phyloP scores from a whole-genome alignment of 176 grass and related monocot species.

The Tuctoria greenei region DNA sequence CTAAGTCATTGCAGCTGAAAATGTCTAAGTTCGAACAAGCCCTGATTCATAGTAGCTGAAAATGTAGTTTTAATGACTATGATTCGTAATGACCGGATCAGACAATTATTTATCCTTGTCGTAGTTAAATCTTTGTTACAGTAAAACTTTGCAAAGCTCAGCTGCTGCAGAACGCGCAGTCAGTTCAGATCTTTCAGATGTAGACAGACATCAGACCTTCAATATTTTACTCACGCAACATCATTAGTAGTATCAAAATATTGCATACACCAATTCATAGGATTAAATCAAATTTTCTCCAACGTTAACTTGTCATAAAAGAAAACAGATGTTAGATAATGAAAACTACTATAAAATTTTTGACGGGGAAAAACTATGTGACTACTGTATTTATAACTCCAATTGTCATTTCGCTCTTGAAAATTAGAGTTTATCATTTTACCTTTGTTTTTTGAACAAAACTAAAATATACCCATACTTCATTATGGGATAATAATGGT shows the following conservation, averaged over 20 bases:
- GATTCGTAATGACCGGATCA: neutral
- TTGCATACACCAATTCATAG: neutral
- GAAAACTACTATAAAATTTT: neutral
- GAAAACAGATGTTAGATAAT: too few species aligned
- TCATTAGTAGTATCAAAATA: neutral
- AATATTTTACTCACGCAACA: neutral
- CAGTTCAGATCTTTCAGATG: neutral
- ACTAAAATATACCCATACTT: too few species aligned
- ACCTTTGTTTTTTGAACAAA: too few species aligned
- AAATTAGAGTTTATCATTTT: too few species aligned
- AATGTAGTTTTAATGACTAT: neutral
- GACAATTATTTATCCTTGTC: neutral
- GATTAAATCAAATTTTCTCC: neutral
- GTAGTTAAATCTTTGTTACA: neutral
- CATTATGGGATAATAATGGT: too few species aligned
- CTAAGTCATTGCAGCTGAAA: too few species aligned
- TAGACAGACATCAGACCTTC: too few species aligned
- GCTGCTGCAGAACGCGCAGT: neutral
- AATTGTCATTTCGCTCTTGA: too few species aligned
- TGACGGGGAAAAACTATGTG: neutral
- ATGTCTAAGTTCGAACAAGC: conserved; percentile 7
- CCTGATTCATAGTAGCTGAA: neutral
- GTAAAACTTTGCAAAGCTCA: neutral
- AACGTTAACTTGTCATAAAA: neutral
- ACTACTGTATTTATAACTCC: too few species aligned